These are phyloP conservation scores for Trichosporon coremiiforme DNA, from an alignment of 1,284 basidiomycete genomes.

Conservation along the genomic window DNA sequence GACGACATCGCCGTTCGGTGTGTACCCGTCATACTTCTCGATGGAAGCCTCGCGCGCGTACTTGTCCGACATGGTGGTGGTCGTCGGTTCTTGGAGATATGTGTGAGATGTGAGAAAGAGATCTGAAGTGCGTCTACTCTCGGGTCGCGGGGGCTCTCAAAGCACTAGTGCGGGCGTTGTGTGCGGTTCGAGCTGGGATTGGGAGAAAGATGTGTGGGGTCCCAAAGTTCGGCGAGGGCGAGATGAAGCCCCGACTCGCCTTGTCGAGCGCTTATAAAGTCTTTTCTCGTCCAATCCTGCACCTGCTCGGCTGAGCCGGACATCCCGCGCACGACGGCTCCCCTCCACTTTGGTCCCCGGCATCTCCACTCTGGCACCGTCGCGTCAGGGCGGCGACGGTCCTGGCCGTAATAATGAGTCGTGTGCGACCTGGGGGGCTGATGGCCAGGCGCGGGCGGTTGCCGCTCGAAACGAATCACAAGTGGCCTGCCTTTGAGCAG, in stretches of 20 bases:
- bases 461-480: neutral
- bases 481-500: too few species aligned
- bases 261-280: neutral
- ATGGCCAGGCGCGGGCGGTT: neutral
- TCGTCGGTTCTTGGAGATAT: neutral
- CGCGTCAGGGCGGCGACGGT: neutral
- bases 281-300: conserved; percentile 2
- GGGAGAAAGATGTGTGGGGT: neutral
- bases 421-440: neutral
- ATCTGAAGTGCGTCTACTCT: neutral
- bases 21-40: conserved; percentile 1
- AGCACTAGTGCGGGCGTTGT: neutral
- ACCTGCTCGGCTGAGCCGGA: neutral
- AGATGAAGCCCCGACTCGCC: neutral
- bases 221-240: neutral
- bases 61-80: conserved; percentile 6
- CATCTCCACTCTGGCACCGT: neutral
- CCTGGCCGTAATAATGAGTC: neutral
- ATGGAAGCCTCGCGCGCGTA: neutral
- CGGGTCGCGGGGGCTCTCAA: neutral
- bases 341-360: conserved; percentile 1
- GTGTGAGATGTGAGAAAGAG: neutral
- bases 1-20: neutral
- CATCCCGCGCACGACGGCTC: neutral
- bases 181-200: neutral